Evolutionary conservation across 2,329 filamentous ascomycete species (phyloP).

Genomic region (Stachybotrys chlorohalonatus): DNA sequence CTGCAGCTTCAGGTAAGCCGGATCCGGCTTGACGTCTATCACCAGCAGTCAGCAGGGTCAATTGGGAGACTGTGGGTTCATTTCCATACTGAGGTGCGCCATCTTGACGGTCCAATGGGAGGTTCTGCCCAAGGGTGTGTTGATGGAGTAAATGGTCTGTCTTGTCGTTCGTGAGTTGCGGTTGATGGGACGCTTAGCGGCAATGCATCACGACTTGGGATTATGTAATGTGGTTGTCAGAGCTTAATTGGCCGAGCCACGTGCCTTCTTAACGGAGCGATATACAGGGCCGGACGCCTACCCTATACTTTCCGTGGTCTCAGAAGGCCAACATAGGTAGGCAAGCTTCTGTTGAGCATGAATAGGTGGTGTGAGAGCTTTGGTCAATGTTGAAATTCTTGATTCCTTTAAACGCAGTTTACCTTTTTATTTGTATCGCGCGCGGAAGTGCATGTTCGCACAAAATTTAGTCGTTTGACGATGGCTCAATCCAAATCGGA

Average conservation of each 20-base stretch:
- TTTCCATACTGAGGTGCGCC: constrained; percentile 28
- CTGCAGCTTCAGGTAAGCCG: constrained; percentile 30
- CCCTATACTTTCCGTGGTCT: background rate
- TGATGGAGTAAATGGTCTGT: constrained; percentile 11
- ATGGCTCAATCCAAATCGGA: too few species aligned
- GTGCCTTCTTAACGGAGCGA: too few species aligned
- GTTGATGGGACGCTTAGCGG: background rate
- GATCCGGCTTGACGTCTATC: constrained; percentile 31
- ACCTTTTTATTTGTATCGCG: too few species aligned
- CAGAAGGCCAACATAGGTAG: too few species aligned
- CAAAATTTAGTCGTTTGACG: too few species aligned
- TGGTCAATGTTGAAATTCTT: too few species aligned
- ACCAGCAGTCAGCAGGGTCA: constrained; percentile 13
- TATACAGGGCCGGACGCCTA: background rate
- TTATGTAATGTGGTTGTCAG: constrained; percentile 5
- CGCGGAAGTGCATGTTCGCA: too few species aligned
- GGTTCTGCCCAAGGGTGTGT: constrained; percentile 10
- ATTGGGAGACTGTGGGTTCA: background rate
- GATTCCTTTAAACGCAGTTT: too few species aligned
- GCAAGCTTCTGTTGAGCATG: too few species aligned
- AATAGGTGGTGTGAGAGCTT: too few species aligned
- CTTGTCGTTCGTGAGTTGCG: background rate
- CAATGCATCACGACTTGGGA: background rate
- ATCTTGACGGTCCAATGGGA: constrained; percentile 19
- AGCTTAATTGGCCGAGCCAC: background rate